Base-by-base conservation (phyloP, 2,329 filamentous ascomycete genomes). In the Aspergillus awamori region DNA sequence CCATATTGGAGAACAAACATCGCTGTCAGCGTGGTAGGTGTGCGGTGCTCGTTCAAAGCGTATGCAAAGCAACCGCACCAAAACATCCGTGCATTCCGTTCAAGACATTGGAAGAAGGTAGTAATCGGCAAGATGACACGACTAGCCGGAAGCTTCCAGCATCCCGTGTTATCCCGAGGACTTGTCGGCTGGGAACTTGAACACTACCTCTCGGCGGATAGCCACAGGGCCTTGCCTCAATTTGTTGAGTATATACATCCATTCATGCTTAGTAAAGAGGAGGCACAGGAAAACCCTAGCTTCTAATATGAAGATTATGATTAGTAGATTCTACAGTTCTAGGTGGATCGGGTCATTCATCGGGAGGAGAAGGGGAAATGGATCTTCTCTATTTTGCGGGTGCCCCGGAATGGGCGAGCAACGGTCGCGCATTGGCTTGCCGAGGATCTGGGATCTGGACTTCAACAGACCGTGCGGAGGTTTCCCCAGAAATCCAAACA, bases 51-150 rank as follows among this genome's bases (percentile, higher is more conserved):
- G 15, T 28, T n/a, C 26, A n/a, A 51, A 33, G 47, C 47, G 53
- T 13, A 43, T 41, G 53, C 38, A 55, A 36, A 5, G 39, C 38
- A 15, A 55, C 43, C 38, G 51, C 51, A 26, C 30, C 51, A 53
- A 53, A 53, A 53, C 33, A 53, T 53, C 51, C 51, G 51, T 53
- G 51, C 51, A 53, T 39, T 10, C 30, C 51, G n/a, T 39, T 2
- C 15, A 15, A 39, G 30, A 53, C 17, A 20, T 15, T 13, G 6
- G 30, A 53, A 15, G 30, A 38, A 53, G 30, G 26, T 51, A 48
- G 24, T 28, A 48, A 45, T 45, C 17, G 41, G 22, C 24, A 5
- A 48, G 13, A 28, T 49, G 30, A 8, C 13, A 30, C 47, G 5
- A 51, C 15, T n/a, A 51, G 11, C 24, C 28, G 47, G 26, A 28